phyloP scores from a whole-genome alignment of 2,329 filamentous ascomycete genomes.

The Aureobasidium sp. region DNA sequence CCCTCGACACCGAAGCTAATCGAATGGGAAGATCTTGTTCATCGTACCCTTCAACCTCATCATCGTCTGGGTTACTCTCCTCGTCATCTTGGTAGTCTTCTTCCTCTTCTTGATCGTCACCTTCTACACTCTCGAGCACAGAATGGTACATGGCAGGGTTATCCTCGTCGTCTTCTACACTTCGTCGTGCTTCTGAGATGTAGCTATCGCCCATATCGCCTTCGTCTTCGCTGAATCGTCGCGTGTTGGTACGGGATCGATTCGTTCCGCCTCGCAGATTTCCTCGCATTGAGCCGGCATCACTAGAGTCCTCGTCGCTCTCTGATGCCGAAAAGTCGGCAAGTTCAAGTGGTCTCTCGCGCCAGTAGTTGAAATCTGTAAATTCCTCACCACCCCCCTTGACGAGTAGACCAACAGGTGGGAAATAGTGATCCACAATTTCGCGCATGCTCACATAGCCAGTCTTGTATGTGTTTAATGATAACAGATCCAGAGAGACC shows the following conservation, averaged over 20 bases:
- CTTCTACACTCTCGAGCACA: conserved; percentile 45
- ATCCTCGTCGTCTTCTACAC: conserved; percentile 40
- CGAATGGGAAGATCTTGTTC: neutral
- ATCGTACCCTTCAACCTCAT: neutral
- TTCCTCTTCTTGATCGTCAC: conserved; percentile 29
- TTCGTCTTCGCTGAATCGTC: conserved; percentile 18
- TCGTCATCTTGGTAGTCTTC: conserved; percentile 21
- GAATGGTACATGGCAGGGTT: conserved; percentile 39
- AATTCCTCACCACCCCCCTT: conserved; percentile 88
- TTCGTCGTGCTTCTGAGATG: conserved; percentile 24
- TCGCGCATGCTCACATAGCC: conserved; percentile 97
- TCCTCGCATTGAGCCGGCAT: conserved; percentile 16
- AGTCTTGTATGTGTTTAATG: conserved; percentile 89
- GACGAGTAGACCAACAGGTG: conserved; percentile 78
- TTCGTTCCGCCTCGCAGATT: neutral
- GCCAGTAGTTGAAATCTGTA: conserved; percentile 97
- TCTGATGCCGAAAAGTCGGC: conserved; percentile 87
- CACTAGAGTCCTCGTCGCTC: conserved; percentile 43
- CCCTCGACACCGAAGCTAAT: neutral
- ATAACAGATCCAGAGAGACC: conserved; percentile 82
- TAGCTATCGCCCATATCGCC: conserved; percentile 17
- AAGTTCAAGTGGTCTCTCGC: conserved; percentile 73
- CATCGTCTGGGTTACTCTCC: conserved; percentile 17
- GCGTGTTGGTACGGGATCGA: conserved; percentile 1
- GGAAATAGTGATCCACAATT: conserved; percentile 97